Conservation (phyloP, 148 eudicot species). For the Persicaria maculosa region DNA sequence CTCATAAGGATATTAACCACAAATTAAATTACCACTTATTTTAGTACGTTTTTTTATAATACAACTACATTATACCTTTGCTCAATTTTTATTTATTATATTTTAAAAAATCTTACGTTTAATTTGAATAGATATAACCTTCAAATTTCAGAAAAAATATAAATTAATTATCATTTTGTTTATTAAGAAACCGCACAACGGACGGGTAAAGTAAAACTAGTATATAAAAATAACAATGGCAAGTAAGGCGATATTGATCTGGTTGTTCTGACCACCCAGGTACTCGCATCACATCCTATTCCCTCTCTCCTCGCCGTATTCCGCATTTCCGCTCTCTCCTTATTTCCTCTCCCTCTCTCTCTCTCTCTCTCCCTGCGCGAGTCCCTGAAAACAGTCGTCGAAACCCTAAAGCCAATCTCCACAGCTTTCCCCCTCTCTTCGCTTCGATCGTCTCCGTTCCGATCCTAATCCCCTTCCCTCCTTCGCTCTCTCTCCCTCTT, state of each 20-base stretch:
- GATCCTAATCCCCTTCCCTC: constrained; percentile 5
- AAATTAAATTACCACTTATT: too few species aligned
- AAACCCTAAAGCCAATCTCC: constrained; percentile 37
- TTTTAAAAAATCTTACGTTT: too few species aligned
- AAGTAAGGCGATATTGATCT: constrained; percentile 12
- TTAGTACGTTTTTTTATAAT: too few species aligned
- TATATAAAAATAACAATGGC: too few species aligned
- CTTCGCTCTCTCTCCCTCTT: constrained; percentile 3
- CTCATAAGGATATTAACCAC: too few species aligned
- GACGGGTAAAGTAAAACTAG: too few species aligned
- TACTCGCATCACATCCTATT: background rate
- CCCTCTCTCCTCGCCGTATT: constrained; percentile 14
- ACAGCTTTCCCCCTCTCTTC: background rate
- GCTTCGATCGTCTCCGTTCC: constrained; percentile 8
- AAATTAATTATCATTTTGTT: too few species aligned
- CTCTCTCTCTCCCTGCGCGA: constrained; percentile 20
- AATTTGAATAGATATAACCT: too few species aligned
- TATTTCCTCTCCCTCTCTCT: constrained; percentile 12
- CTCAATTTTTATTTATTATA: too few species aligned
- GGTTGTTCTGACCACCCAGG: constrained; percentile 38
- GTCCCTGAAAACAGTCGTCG: constrained; percentile 19
- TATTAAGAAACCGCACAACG: too few species aligned
- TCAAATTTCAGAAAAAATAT: too few species aligned
- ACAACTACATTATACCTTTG: too few species aligned
- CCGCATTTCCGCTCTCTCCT: background rate